These are phyloP conservation scores for Geranium incanum DNA, from an alignment of 441 rosid genomes.

Conservation along the genomic window DNA sequence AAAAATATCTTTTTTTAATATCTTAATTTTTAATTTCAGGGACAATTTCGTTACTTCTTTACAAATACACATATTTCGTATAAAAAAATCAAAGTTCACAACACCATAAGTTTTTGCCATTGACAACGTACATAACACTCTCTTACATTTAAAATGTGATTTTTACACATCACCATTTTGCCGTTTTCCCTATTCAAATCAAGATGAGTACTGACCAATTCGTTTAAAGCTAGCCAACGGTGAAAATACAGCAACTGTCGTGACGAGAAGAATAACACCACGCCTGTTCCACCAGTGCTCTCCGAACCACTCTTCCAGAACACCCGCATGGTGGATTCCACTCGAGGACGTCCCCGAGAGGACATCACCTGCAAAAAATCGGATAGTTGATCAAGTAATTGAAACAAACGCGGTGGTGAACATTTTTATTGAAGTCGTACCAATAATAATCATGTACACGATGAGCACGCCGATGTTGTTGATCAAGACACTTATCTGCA, in stretches of 20 bases:
- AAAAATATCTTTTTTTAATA: too few species aligned
- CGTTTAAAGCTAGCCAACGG: conserved; percentile 89
- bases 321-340: conserved; percentile 80
- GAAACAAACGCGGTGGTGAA: not conserved
- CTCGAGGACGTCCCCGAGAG: conserved; percentile 74
- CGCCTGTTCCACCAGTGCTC: conserved; percentile 91
- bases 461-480: conserved; percentile 91
- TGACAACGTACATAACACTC: too few species aligned
- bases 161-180: too few species aligned
- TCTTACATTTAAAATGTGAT: too few species aligned
- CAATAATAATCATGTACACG: conserved; percentile 95
- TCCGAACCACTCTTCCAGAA: conserved; percentile 99
- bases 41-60: too few species aligned
- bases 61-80: too few species aligned
- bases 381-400: conserved; percentile 13
- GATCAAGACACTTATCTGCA: conserved; percentile 69
- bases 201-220: conserved; percentile 46
- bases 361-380: conserved; percentile 66
- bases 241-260: conserved; percentile 66
- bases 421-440: conserved; percentile 34
- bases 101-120: too few species aligned
- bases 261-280: conserved; percentile 52
- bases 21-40: too few species aligned
- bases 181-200: not conserved
- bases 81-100: too few species aligned